phyloP scores from a whole-genome alignment of 768 basidiomycete genomes.

The Trametes maxima region DNA sequence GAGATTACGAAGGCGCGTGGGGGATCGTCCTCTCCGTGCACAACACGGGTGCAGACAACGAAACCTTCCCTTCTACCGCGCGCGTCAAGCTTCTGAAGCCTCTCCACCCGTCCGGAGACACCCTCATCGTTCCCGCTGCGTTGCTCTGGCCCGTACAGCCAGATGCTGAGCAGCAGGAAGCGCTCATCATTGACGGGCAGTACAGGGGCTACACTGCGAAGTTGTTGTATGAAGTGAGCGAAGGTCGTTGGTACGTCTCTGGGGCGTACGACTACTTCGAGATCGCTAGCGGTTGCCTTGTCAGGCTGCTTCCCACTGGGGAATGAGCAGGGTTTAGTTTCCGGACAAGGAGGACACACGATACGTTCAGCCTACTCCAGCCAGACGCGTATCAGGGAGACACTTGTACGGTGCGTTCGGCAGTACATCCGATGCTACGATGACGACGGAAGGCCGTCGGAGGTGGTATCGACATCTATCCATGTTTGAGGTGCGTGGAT shows the following conservation, averaged over 20 bases:
- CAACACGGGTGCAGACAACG: constrained; percentile 16
- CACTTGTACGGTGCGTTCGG: no score
- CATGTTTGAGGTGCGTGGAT: no score
- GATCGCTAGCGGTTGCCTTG: neutral
- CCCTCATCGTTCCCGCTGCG: constrained; percentile 13
- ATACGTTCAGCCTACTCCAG: no score
- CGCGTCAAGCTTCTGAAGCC: constrained; percentile 14
- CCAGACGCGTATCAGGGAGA: no score
- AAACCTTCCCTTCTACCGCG: constrained; percentile 16
- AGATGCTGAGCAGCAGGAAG: constrained; percentile 4
- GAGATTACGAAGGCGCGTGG: constrained; percentile 18
- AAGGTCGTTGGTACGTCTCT: constrained; percentile 21
- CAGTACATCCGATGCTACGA: no score
- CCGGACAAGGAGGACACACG: no score
- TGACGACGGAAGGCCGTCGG: no score
- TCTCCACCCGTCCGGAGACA: constrained; percentile 1
- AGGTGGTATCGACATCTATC: no score
- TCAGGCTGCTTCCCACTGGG: neutral
- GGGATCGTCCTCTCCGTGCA: constrained; percentile 21
- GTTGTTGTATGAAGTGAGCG: constrained; percentile 18
- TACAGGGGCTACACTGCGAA: constrained; percentile 13
- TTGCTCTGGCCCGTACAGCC: constrained; percentile 17
- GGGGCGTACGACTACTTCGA: constrained; percentile 22
- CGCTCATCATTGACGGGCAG: constrained; percentile 18
- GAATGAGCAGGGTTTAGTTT: neutral